Conservation (phyloP, 306 rosid genomes). For the Gastrolobium bilobum region DNA sequence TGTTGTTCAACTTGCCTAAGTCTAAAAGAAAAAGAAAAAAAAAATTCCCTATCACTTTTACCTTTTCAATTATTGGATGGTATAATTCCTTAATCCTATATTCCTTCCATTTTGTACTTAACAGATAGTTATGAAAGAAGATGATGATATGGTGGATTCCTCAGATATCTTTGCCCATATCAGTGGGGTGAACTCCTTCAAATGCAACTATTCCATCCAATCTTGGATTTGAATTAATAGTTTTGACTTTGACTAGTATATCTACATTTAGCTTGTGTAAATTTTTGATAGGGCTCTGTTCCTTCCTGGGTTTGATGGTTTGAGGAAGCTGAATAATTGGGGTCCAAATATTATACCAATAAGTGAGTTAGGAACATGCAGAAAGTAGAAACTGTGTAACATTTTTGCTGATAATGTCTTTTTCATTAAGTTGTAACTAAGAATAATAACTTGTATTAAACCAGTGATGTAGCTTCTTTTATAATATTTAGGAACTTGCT, state of each 20-base stretch:
- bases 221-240: conserved; percentile 79
- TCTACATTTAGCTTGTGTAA: conserved; percentile 50
- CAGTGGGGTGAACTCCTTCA: conserved; percentile 99
- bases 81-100: conserved; percentile 45
- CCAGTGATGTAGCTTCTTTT: conserved; percentile 13
- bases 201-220: conserved; percentile 88
- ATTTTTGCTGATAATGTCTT: conserved; percentile 25
- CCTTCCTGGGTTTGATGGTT: conserved; percentile 58
- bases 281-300: conserved; percentile 72
- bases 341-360: conserved; percentile 51
- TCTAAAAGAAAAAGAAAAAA: neutral
- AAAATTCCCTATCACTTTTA: conserved; percentile 42
- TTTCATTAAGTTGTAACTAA: conserved; percentile 39
- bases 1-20: conserved; percentile 29
- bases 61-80: conserved; percentile 43
- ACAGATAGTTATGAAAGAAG: conserved; percentile 93
- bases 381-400: neutral
- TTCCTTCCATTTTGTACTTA: conserved; percentile 42
- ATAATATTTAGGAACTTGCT: neutral
- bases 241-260: conserved; percentile 28
- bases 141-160: conserved; percentile 94
- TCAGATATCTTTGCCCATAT: conserved; percentile 95
- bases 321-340: conserved; percentile 63
- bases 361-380: conserved; percentile 30
- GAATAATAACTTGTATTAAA: conserved; percentile 33